Evolutionary conservation across 2,329 filamentous ascomycete species (phyloP).

Genomic region (Ophiostoma piceae): DNA sequence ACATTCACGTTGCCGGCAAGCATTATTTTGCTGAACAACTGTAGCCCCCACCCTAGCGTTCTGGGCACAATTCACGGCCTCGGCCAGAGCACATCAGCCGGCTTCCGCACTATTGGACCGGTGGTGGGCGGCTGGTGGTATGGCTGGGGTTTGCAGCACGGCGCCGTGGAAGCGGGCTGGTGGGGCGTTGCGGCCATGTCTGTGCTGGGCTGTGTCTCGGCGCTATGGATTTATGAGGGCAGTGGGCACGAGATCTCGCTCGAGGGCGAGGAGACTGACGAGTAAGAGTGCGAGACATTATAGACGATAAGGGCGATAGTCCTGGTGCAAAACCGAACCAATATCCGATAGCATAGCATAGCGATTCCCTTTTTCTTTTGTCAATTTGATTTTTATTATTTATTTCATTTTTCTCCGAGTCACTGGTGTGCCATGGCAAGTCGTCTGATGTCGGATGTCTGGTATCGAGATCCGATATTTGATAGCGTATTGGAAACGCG

Average conservation of each 20-base stretch:
- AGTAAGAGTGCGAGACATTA: neutral
- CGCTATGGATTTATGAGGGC: slow-evolving; percentile 60
- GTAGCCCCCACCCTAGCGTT: slow-evolving; percentile 52
- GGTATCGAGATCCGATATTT: neutral
- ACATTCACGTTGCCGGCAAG: slow-evolving; percentile 60
- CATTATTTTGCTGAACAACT: slow-evolving; percentile 56
- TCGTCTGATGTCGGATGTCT: neutral
- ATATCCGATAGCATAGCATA: slow-evolving; percentile 6
- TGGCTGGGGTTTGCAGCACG: slow-evolving; percentile 42
- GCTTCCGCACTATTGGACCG: slow-evolving; percentile 47
- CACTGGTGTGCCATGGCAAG: neutral
- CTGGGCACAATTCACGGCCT: slow-evolving; percentile 46
- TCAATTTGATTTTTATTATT: neutral
- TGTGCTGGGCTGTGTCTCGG: slow-evolving; percentile 51
- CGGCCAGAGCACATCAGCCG: slow-evolving; percentile 46
- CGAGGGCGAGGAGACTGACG: slow-evolving; percentile 40
- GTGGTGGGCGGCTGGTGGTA: slow-evolving; percentile 48
- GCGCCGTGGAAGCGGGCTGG: slow-evolving; percentile 45
- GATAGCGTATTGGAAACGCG: neutral
- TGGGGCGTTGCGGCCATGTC: slow-evolving; percentile 48
- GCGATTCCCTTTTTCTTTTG: neutral
- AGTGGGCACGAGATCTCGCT: slow-evolving; percentile 56
- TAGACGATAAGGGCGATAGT: neutral
- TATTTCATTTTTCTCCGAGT: neutral
- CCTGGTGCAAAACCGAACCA: neutral